A percentile compares a stretch with the other conserved stretches of the same genome.
Conservation (phyloP, 345 rosid species). For the Euclidium syriacum region DNA sequence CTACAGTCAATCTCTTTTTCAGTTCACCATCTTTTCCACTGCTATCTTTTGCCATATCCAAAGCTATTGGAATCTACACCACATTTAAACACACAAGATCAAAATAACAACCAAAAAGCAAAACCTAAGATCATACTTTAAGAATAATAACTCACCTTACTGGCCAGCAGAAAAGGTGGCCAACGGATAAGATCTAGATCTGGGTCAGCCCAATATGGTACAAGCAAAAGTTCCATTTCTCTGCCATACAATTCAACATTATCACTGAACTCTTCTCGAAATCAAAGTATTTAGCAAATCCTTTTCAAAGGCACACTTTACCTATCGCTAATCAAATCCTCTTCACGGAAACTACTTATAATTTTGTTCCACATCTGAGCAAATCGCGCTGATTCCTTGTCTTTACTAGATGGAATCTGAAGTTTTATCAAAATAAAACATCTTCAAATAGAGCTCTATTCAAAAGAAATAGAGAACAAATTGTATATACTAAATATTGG, state of each 20-base stretch:
- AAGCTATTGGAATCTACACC: slow-evolving; percentile 56
- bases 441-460: slow-evolving; percentile 32
- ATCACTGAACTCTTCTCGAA: neutral
- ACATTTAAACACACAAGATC: neutral
- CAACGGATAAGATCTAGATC: slow-evolving; percentile 43
- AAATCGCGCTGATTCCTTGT: slow-evolving; percentile 42
- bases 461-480: slow-evolving; percentile 8
- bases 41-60: slow-evolving; percentile 65
- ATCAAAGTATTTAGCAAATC: neutral
- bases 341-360: slow-evolving; percentile 54
- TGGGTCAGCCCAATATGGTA: slow-evolving; percentile 52
- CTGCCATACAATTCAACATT: slow-evolving; percentile 20
- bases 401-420: slow-evolving; percentile 33
- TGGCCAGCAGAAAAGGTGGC: slow-evolving; percentile 62
- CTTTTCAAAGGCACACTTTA: slow-evolving; percentile 16
- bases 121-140: neutral
- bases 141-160: slow-evolving; percentile 36
- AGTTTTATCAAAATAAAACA: slow-evolving; percentile 12
- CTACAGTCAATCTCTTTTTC: slow-evolving; percentile 42
- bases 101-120: neutral
- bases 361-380: slow-evolving; percentile 60
- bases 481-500: slow-evolving; percentile 29
- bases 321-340: slow-evolving; percentile 51
- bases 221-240: slow-evolving; percentile 49
- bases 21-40: slow-evolving; percentile 45